Evolutionary conservation across 441 rosid species (phyloP).

Genomic region (Brassica balearica): DNA sequence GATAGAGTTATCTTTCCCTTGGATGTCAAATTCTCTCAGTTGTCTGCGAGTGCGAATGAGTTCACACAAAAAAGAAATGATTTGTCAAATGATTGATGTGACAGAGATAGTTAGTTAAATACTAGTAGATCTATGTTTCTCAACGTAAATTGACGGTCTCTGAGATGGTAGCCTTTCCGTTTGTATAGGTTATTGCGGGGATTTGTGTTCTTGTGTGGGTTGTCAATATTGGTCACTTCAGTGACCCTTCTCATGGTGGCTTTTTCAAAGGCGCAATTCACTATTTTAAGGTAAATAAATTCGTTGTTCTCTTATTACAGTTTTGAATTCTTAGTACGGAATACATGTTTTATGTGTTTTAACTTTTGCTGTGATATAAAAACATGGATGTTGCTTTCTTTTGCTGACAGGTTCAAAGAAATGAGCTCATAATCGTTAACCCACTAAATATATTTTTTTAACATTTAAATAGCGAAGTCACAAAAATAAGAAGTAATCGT

Average conservation of each 20-base stretch:
- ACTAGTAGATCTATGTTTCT: background rate
- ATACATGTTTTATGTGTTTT: no score
- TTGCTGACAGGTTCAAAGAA: no score
- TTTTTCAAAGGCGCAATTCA: constrained; percentile 95
- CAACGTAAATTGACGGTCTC: constrained; percentile 19
- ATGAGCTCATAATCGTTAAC: no score
- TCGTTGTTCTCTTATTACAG: constrained; percentile 1
- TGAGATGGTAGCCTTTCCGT: constrained; percentile 36
- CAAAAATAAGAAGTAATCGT: no score
- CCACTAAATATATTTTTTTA: no score
- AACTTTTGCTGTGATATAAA: constrained; percentile 18
- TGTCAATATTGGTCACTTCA: constrained; percentile 97
- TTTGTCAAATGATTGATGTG: constrained; percentile 25
- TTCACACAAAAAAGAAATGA: background rate
- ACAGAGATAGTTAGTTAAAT: background rate
- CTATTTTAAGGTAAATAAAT: constrained; percentile 82
- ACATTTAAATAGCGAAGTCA: no score
- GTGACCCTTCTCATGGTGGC: constrained; percentile 97
- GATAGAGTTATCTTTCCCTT: constrained; percentile 18
- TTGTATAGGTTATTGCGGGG: constrained; percentile 92
- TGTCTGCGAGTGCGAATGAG: constrained; percentile 17
- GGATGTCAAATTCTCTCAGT: constrained; percentile 19
- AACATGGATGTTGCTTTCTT: constrained; percentile 32
- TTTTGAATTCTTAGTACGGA: background rate
- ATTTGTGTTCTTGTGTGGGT: constrained; percentile 97